A percentile compares a stretch with the other conserved stretches of the same genome.
Evolutionary conservation across 805 yeast genomes (phyloP).

Genomic region (Candida manassasensis): DNA sequence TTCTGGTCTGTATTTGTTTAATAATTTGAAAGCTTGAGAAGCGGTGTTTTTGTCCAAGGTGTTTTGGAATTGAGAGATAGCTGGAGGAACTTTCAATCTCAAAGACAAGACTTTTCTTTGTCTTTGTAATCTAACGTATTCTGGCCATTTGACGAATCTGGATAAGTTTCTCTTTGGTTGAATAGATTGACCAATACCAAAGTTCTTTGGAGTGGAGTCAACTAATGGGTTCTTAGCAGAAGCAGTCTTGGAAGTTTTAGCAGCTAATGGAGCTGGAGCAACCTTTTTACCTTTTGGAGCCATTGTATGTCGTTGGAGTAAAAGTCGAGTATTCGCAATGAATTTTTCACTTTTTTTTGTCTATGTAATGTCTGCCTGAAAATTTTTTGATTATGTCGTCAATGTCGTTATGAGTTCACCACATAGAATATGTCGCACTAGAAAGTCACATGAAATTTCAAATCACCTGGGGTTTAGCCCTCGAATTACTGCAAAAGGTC

Average conservation of each 20-base stretch:
- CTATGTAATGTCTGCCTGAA: background rate
- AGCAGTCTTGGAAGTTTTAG: conserved; percentile 44
- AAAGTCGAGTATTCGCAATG: background rate
- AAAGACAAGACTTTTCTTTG: conserved; percentile 93
- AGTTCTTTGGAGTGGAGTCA: conserved; percentile 86
- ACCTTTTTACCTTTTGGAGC: conserved; percentile 66
- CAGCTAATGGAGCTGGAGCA: conserved; percentile 97
- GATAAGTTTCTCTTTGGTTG: conserved; percentile 96
- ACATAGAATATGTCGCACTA: too few species aligned
- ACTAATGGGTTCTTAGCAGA: conserved; percentile 73
- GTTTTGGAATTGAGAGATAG: conserved; percentile 93
- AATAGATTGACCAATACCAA: conserved; percentile 93
- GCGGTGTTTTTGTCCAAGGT: conserved; percentile 99
- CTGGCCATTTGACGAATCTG: conserved; percentile 99
- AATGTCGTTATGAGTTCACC: too few species aligned
- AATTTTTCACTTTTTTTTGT: background rate
- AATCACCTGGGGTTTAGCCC: too few species aligned
- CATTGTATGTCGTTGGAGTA: conserved; percentile 18
- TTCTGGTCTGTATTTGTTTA: conserved; percentile 99
- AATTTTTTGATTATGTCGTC: too few species aligned
- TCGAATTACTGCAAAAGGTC: too few species aligned
- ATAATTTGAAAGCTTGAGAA: conserved; percentile 90
- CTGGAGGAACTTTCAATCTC: conserved; percentile 99
- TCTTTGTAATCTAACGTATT: conserved; percentile 96
- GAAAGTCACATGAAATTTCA: too few species aligned